Evolutionary conservation across 345 rosid genomes (phyloP), one percentile per base, ranked within the genome.

Genomic region (Salix suchowensis): DNA sequence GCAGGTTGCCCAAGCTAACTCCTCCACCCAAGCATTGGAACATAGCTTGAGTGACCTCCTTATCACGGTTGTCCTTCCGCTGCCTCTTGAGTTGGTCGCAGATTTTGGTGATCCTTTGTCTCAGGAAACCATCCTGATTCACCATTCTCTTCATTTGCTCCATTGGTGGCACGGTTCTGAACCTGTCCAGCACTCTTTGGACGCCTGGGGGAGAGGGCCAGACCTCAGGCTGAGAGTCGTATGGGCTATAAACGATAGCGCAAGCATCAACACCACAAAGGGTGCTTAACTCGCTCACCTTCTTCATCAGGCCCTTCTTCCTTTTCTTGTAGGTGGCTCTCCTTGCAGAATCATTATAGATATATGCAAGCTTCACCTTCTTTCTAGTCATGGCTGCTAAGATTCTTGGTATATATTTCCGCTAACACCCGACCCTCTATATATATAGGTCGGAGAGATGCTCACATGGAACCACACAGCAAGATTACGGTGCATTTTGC

Each of bases 261-360:
- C 89, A 90, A 4, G 89, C 85, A 1, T 85, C 84, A 44, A 91
- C 82, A 16, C 83, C 96, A 28, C 96, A 91, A 0, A 90, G 87
- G 18, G 86, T 88, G 65, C 82, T 84, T n/a, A 90, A 76, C 82
- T 91, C 94, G 23, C 82, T 70, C 61, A 88, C 89, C 80, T 91
- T 91, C 85, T 90, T 91, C 80, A 90, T 48, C 40, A 91, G 2
- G 0, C 94, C 97, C 60, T 74, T 86, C 77, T 88, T 87, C 74
- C 97, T 83, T 74, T 90, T 91, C 86, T 86, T 91, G 81, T 66
- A 88, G 4, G 94, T 88, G 50, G 88, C 88, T 70, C 82, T 90
- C 52, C 92, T 87, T 34, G 86, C 72, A 2, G 87, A 42, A 26
- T 90, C 91, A 26, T 84, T 86, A 48, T 70, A n/a, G 6, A 91